A percentile compares a stretch with the other conserved stretches of the same genome.
Evolutionary conservation across 2,329 filamentous ascomycete species (phyloP).

Genomic region (Leptosphaerulina australis): DNA sequence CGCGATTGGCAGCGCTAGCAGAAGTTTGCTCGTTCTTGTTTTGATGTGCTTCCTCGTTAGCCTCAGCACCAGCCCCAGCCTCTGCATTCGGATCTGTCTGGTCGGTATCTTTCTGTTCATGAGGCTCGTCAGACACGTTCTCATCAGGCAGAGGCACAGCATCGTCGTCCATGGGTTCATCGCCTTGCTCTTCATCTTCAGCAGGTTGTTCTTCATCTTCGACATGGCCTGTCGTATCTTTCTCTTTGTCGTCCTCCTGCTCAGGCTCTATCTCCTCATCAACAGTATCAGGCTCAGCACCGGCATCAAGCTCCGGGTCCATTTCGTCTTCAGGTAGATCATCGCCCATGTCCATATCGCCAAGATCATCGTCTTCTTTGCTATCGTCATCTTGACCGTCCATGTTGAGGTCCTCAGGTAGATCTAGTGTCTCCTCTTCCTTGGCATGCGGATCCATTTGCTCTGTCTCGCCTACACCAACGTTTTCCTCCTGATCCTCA

Average conservation of each 20-base stretch:
- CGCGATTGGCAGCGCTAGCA: conserved; percentile 63
- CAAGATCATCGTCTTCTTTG: conserved; percentile 57
- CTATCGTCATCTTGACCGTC: conserved; percentile 69
- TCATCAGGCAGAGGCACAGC: conserved; percentile 51
- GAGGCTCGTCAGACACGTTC: conserved; percentile 58
- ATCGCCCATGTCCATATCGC: conserved; percentile 47
- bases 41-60: conserved; percentile 61
- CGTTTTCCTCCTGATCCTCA: conserved; percentile 66
- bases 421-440: conserved; percentile 79
- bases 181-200: conserved; percentile 54
- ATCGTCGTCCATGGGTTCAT: conserved; percentile 55
- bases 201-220: conserved; percentile 52
- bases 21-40: conserved; percentile 66
- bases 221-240: conserved; percentile 43
- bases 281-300: conserved; percentile 37
- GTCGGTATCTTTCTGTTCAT: conserved; percentile 55
- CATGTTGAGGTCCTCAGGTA: conserved; percentile 87
- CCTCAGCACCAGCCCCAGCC: conserved; percentile 69
- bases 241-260: conserved; percentile 43
- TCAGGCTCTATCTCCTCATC: conserved; percentile 44
- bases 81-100: conserved; percentile 61
- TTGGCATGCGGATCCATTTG: conserved; percentile 76
- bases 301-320: conserved; percentile 40
- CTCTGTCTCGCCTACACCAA: conserved; percentile 70
- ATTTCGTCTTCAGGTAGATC: conserved; percentile 43